Conservation (phyloP, 441 rosid species). For the Erysimum pusillum region DNA sequence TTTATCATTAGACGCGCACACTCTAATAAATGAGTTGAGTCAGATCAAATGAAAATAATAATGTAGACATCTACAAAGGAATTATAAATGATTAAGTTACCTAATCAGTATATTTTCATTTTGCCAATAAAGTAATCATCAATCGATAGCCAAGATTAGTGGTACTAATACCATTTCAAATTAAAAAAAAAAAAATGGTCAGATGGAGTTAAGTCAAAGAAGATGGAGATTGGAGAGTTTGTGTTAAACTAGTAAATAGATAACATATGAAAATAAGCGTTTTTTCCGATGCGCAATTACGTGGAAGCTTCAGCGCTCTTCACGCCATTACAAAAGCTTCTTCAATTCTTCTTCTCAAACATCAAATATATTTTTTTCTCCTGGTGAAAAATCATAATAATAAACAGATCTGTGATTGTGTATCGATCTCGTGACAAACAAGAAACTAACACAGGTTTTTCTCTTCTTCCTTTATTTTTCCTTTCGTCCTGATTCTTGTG, state of each 20-base stretch:
- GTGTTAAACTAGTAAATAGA: slow-evolving; percentile 21
- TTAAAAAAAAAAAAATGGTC: background rate
- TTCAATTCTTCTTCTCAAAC: slow-evolving; percentile 36
- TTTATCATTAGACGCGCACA: no score
- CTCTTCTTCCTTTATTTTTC: slow-evolving; percentile 1
- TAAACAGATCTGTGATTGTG: slow-evolving; percentile 38
- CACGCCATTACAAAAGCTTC: slow-evolving; percentile 42
- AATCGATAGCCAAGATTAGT: no score
- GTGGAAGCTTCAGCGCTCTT: slow-evolving; percentile 42
- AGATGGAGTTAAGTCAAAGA: slow-evolving; percentile 36
- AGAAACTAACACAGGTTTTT: slow-evolving; percentile 40
- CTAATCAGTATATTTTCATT: no score
- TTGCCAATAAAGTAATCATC: no score
- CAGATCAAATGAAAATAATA: no score
- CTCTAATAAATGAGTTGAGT: no score
- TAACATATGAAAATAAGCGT: slow-evolving; percentile 30
- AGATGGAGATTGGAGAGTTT: slow-evolving; percentile 22
- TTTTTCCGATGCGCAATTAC: slow-evolving; percentile 33
- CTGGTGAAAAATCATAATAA: slow-evolving; percentile 13
- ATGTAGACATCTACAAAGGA: no score
- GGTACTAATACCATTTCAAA: background rate
- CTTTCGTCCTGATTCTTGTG: slow-evolving; percentile 40
- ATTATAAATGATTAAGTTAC: no score
- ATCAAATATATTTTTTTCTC: background rate
- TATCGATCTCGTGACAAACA: slow-evolving; percentile 42